Conservation (phyloP, 371 early-diverging fungal genomes). For the Syncephalis plumigaleata region DNA sequence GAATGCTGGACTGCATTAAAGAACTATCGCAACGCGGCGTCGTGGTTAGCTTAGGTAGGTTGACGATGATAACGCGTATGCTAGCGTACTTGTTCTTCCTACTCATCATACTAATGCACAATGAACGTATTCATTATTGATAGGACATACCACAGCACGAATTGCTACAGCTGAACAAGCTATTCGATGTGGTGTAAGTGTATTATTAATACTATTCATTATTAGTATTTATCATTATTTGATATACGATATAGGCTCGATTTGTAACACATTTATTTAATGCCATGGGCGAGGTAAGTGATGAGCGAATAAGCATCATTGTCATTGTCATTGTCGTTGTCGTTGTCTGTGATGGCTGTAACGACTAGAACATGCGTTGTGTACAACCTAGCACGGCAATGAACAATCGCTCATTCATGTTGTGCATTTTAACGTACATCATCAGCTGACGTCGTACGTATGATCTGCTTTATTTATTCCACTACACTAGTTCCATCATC, state of each 20-base stretch:
- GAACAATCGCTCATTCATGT: no score
- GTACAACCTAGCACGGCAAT: no score
- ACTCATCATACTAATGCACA: neutral
- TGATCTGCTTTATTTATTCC: neutral
- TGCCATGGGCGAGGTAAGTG: slow-evolving; percentile 53
- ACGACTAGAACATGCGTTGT: no score
- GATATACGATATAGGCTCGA: slow-evolving; percentile 5
- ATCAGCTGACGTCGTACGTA: neutral
- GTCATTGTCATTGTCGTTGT: no score
- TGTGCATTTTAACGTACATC: neutral
- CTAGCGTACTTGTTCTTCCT: neutral
- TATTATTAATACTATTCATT: no score
- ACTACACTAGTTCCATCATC: slow-evolving; percentile 45
- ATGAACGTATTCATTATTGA: neutral
- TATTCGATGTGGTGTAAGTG: slow-evolving; percentile 37
- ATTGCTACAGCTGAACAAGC: slow-evolving; percentile 54
- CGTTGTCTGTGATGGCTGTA: no score
- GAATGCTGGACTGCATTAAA: slow-evolving; percentile 47
- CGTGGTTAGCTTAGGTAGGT: slow-evolving; percentile 42
- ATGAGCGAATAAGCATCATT: no score
- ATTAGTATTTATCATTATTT: neutral
- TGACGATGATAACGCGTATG: no score
- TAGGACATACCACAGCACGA: slow-evolving; percentile 51
- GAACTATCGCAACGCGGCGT: slow-evolving; percentile 45
- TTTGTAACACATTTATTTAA: slow-evolving; percentile 68